phyloP scores from a whole-genome alignment of 2,329 filamentous ascomycete genomes.

The Talaromyces piceae region DNA sequence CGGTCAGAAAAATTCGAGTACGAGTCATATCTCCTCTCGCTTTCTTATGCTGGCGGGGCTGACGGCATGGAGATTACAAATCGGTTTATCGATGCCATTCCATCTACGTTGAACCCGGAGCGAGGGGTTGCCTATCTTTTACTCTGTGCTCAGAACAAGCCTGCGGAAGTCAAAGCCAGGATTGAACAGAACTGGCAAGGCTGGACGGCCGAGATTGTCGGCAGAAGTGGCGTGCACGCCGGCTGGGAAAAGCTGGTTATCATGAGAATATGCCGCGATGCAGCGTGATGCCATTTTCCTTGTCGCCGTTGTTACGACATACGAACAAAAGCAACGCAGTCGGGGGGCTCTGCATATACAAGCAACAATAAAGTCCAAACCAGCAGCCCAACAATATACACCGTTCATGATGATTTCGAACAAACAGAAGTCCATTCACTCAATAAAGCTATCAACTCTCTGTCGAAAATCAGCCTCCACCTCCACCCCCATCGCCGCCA shows the following conservation, averaged over 20 bases:
- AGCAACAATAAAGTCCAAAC: not conserved
- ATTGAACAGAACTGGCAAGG: slow-evolving; percentile 52
- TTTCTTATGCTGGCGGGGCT: slow-evolving; percentile 80
- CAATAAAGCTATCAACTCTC: too few species aligned
- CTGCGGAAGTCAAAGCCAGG: slow-evolving; percentile 60
- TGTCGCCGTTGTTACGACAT: too few species aligned
- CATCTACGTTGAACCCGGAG: slow-evolving; percentile 51
- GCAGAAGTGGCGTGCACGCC: slow-evolving; percentile 74
- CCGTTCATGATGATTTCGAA: too few species aligned
- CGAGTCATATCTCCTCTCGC: slow-evolving; percentile 72
- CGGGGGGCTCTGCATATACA: not conserved
- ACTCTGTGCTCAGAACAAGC: slow-evolving; percentile 84
- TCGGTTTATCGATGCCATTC: slow-evolving; percentile 63
- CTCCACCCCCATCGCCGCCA: not conserved
- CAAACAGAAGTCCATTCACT: too few species aligned
- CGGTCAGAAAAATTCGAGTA: slow-evolving; percentile 55
- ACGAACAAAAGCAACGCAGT: not conserved
- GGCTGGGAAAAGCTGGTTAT: slow-evolving; percentile 95
- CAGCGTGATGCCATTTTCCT: not conserved
- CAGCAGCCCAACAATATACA: not conserved
- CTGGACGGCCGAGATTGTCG: slow-evolving; percentile 74
- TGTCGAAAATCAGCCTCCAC: not conserved
- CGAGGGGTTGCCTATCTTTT: slow-evolving; percentile 82
- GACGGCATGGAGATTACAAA: slow-evolving; percentile 95
- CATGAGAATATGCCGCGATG: slow-evolving; percentile 67